These are phyloP conservation scores for Pythium brassicae DNA, from an alignment of 352 stramenopile species.

Conservation along the genomic window DNA sequence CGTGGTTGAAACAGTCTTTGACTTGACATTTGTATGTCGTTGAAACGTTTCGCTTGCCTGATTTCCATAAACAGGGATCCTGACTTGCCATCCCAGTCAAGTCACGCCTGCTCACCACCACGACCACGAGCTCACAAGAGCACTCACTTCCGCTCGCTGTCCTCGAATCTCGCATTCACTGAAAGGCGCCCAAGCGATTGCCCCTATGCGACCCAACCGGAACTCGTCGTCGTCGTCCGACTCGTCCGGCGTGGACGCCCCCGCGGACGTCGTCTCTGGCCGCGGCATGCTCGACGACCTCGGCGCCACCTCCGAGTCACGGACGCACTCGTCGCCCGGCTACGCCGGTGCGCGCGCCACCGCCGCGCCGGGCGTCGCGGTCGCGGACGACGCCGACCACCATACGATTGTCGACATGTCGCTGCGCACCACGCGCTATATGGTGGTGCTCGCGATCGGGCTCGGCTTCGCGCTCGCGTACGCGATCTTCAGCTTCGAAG, in stretches of 20 bases:
- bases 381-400: conserved; percentile 11
- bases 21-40: neutral
- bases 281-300: neutral
- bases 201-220: too few species aligned
- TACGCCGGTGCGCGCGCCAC: neutral
- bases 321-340: neutral
- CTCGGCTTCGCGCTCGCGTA: conserved; percentile 16
- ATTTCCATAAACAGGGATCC: neutral
- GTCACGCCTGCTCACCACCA: neutral
- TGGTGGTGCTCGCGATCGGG: conserved; percentile 15
- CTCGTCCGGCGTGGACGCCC: too few species aligned
- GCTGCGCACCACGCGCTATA: conserved; percentile 16
- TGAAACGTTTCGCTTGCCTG: neutral
- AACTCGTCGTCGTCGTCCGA: too few species aligned
- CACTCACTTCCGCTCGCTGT: too few species aligned
- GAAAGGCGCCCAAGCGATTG: too few species aligned
- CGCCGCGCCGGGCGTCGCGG: neutral
- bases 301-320: neutral
- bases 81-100: neutral
- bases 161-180: neutral
- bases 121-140: too few species aligned
- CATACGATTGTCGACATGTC: conserved; percentile 21
- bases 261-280: neutral
- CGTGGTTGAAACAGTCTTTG: neutral
- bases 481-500: conserved; percentile 14